Evolutionary conservation across 1,139 yeast species (phyloP), one percentile per base, ranked within the genome.

Genomic region (Blastobotrys illinoisensis): DNA sequence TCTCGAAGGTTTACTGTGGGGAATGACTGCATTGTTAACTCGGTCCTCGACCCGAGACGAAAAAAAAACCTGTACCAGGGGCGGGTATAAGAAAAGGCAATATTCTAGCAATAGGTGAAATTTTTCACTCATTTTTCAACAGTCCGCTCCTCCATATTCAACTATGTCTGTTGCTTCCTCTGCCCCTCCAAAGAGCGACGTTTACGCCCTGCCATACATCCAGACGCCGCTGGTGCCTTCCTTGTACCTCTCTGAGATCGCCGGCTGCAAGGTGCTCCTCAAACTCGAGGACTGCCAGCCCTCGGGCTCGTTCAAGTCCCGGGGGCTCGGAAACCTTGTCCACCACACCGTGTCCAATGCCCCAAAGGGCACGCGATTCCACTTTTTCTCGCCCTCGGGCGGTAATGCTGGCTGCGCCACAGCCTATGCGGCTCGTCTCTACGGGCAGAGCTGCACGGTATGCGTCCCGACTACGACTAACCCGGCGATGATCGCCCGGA

Each of bases 351-450:
- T 69, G 23, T 43, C 54, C 16, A 56, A 54, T 16, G 59, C 60
- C 1, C 65, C 68, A 3, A 59, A 58, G 16, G 67, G 55, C 5
- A 60, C 64, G 21, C 64, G 67, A 49, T 75, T 80, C 40, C 79
- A 77, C 28, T 83, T 85, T 23, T 81, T 79, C 62, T 78, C 86
- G 1, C 83, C 88, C 13, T 82, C 88, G 19, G 93, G 91, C n/a
- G 91, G 93, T 0, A 86, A 85, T 65, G 93, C 93, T 0, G 91
- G 91, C 0, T 74, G 82, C 53, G 91, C 90, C 1, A 87, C 88
- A 3, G 88, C 89, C 0, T 78, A 77, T 54, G 81, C 86, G 47
- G 79, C 85, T n/a, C 56, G 61, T 9, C 59, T 66, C 48, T 69
- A 68, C 56, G 57, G 60, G 19, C 73, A 70, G 50, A 71, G 75